Evolutionary conservation across 805 yeast genomes (phyloP), one percentile per base, ranked within the genome.

Genomic region (Candida odintsovae): DNA sequence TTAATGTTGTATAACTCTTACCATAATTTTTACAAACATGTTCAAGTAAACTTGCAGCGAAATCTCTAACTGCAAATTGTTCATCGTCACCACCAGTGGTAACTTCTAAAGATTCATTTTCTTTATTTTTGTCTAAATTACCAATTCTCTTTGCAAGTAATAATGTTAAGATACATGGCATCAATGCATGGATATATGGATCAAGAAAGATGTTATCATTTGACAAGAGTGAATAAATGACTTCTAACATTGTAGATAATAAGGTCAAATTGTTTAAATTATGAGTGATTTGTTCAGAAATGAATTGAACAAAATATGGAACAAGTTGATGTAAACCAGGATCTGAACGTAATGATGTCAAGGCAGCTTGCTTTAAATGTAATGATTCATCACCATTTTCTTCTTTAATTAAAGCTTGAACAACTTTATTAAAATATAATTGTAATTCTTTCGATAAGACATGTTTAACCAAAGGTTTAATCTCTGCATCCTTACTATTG

Each of bases 261-360:
- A 87, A 65, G 4, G 76, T 77, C 40, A 86, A 71, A 59, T 85
- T 83, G 56, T 86, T 79, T 56, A 92, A 73, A 58, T 89, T 92
- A 61, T 88, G 84, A 0, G 98, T 88, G 47, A 94, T 81, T 55
- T 95, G 96, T 61, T 94, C 99, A 7, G 97, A 95, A 31, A 90
- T 88, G 61, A 94, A 90, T 62, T 94, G 98, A 43, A 94, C 90
- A 57, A 94, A 87, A 63, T 94, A 94, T 2, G 99, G 99, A 6
- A 95, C 94, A 42, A 94, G 69, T 66, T 94, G 99, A 69, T 94
- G 99, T 47, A 94, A 69, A 29, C 99, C 99, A 2, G 97, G 96
- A 62, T 94, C 99, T 26, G 86, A 82, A 49, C 86, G 80, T 49
- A 94, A 70, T 9, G 96, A 86, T 25, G 83, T 82, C 45, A 94